A percentile compares a stretch with the other conserved stretches of the same genome.
Evolutionary conservation across 345 rosid species (phyloP).

Genomic region (Hibiscus mutabilis): DNA sequence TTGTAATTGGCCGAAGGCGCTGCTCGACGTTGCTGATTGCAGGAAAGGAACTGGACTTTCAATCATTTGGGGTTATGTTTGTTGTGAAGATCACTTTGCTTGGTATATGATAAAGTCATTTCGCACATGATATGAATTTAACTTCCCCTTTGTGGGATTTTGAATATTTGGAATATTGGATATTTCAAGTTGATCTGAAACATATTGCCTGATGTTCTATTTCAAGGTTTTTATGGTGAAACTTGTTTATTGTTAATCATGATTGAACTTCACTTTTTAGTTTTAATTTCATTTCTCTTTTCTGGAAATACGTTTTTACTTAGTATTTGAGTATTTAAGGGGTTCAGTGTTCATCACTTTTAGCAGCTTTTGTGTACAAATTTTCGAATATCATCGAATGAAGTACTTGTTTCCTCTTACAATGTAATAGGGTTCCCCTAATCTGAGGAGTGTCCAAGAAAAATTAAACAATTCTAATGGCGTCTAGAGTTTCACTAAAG

Average conservation of each 20-base stretch:
- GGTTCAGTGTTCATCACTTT: neutral
- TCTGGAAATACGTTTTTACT: neutral
- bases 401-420: neutral
- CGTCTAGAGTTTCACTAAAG: constrained; percentile 45
- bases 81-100: constrained; percentile 69
- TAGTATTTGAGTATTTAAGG: neutral
- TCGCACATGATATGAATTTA: neutral
- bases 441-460: too few relatives aligned
- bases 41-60: constrained; percentile 56
- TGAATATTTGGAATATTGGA: neutral
- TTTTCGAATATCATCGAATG: neutral
- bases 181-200: constrained; percentile 43
- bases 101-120: neutral
- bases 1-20: neutral
- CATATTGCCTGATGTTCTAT: neutral
- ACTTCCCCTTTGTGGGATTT: neutral
- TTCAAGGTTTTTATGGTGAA: neutral
- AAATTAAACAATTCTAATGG: constrained; percentile 19
- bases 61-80: constrained; percentile 50
- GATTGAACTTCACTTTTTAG: neutral
- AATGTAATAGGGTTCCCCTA: neutral
- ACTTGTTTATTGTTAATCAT: neutral
- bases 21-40: constrained; percentile 6
- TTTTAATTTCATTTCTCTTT: neutral
- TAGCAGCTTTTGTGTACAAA: neutral